Evolutionary conservation across 208 protist species (phyloP), one percentile per base, ranked within the genome.

Genomic region (Herpetomonas muscarum): DNA sequence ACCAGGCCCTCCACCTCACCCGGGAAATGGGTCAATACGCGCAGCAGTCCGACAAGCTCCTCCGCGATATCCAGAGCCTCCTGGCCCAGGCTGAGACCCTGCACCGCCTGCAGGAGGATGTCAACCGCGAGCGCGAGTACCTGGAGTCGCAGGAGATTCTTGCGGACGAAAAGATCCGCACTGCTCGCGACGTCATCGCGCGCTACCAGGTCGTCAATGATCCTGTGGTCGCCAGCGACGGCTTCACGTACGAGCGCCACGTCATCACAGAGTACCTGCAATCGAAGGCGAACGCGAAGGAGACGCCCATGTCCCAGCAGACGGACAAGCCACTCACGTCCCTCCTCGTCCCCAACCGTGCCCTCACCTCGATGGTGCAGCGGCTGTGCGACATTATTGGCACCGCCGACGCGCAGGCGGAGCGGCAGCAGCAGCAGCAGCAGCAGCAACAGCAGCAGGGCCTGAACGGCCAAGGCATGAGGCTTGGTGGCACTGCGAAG

Each of bases 191-290:
- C 32, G 61, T 88, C n/a, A 66, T 94, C 15, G 63, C 80, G 26
- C 79, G 77, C 37, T 94, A 92, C 64, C 64, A 61, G 30, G 58
- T 67, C 13, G 79, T 97, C 47, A 70, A 77, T 21, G 87, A 96
- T 44, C 85, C 91, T 21, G 94, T 97, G 26, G 77, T 96, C 22
- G 82, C 90, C 32, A 81, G 76, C 55, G 90, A 97, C 51, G 94
- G 94, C 15, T 87, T 88, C 76, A 96, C 90, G 22, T 97, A 96
- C 69, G 87, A 96, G 60, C 80, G 89, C 4, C 71, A 84, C 44
- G 75, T 74, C 15, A 93, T 97, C 36, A 77, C 77, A 9, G 61
- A 78, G 24, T 96, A 90, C 62, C 73, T 90, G 28, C 64, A 87
- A 1, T 63, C 67, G 26, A 85, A 78, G 65, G 58, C 71, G 44